Base-by-base conservation (phyloP, 2,329 filamentous ascomycete species). In the Beauveria rudraprayagi region DNA sequence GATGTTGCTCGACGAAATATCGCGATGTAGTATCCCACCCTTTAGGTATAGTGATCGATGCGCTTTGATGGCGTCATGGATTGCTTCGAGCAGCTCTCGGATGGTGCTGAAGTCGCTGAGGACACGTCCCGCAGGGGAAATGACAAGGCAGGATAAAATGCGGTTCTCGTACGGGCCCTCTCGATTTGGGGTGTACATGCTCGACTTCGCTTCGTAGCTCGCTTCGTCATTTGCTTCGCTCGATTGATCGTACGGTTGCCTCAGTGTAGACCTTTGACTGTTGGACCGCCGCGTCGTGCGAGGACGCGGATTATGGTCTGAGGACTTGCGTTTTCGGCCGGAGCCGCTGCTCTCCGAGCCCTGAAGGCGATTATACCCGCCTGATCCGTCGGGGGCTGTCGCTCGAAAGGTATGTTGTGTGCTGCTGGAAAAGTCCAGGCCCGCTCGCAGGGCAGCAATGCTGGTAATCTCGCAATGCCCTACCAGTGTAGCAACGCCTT, bases 1-100 rank as follows among this genome's bases (percentile, higher is more conserved):
- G n/a, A 77, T 72, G 54, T 75, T 77, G n/a, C 70, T 67, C 2
- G 69, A 64, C 0, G 70, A 77, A 16, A 77, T 70, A 41, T 76
- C 70, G 37, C 65, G 65, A 61, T 77, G 70, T 9, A 77, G 68
- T 56, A 76, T 73, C 6, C 67, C 66, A 10, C 70, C 68, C 5
- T 70, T 60, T 0, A 66, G 14, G 30, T 72, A 71, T 0, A 78
- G 65, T 16, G 69, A 73, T n/a, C 61, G 66, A 57, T 77, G 70
- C n/a, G 67, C 73, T n/a, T 64, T 71, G 56, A 77, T 70, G 16
- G 69, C 69, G 60, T 77, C 73, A 5, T 68, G 68, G 19, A 72
- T 62, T 1, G 67, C 68, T 48, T 68, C 63, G 1, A 78, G 66
- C 8, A 78, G 64, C 62, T 77, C 72, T 44, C 16, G 43, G 8